Percentiles rank a stretch among this genome's conserved stretches.
Evolutionary conservation across 1,284 basidiomycete species (phyloP).

Genomic region (Laetiporus sulphureus): DNA sequence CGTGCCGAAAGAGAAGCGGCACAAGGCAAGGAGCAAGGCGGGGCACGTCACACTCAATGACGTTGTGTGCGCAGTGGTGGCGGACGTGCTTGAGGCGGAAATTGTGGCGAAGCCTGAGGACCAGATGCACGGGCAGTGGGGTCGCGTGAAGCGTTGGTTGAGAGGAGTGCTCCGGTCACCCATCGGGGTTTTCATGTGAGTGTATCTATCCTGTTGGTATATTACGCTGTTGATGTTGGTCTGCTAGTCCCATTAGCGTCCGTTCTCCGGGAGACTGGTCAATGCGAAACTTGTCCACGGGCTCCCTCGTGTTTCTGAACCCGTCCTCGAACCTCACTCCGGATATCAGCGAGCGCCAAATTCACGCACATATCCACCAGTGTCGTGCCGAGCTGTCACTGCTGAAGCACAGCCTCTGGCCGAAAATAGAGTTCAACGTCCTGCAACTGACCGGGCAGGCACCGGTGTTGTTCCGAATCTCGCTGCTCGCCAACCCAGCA

Average conservation of each 20-base stretch:
- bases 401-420: slow-evolving; percentile 24
- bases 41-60: slow-evolving; percentile 27
- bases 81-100: slow-evolving; percentile 20
- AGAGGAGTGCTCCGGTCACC: slow-evolving; percentile 17
- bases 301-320: slow-evolving; percentile 18
- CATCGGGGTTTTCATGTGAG: slow-evolving; percentile 22
- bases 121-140: slow-evolving; percentile 8
- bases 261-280: slow-evolving; percentile 23
- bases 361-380: slow-evolving; percentile 21
- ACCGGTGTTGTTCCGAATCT: slow-evolving; percentile 19
- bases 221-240: neutral
- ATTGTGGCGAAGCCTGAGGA: slow-evolving; percentile 11
- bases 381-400: slow-evolving; percentile 23
- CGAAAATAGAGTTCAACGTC: slow-evolving; percentile 18
- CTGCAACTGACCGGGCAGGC: slow-evolving; percentile 21
- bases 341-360: slow-evolving; percentile 10
- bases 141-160: slow-evolving; percentile 9
- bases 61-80: slow-evolving; percentile 25
- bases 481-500: slow-evolving; percentile 17
- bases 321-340: slow-evolving; percentile 11
- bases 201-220: too few species aligned
- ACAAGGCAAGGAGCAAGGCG: slow-evolving; percentile 13
- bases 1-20: slow-evolving; percentile 15
- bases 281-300: slow-evolving; percentile 23
- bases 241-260: slow-evolving; percentile 20